A percentile compares a stretch with the other conserved stretches of the same genome.
These are phyloP conservation scores for Tritrichomonas foetus DNA, from an alignment of 208 protist species.

Conservation along the genomic window DNA sequence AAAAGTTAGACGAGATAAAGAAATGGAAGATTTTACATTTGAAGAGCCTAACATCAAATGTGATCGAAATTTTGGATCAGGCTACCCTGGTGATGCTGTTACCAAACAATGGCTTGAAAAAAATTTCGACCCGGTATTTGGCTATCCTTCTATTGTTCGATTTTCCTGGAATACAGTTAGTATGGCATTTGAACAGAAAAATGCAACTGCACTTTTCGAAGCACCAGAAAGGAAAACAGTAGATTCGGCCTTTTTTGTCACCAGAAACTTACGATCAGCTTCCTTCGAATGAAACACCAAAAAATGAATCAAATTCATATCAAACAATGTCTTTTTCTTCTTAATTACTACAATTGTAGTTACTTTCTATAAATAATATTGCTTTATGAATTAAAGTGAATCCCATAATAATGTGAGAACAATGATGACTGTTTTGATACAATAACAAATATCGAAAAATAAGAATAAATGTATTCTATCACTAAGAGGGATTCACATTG, in stretches of 20 bases:
- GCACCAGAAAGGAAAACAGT: background rate
- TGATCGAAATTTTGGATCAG: background rate
- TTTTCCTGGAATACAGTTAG: constrained; percentile 47
- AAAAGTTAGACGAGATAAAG: constrained; percentile 40
- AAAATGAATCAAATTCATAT: too few species aligned
- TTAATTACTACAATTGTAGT: too few species aligned
- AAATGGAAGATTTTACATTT: background rate
- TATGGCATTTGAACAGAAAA: background rate
- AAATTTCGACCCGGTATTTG: constrained; percentile 48
- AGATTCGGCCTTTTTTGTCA: background rate
- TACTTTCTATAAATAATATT: too few species aligned
- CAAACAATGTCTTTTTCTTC: too few species aligned
- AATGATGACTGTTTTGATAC: too few species aligned
- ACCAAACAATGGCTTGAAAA: constrained; percentile 45
- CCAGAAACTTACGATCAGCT: background rate
- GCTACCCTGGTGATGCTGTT: constrained; percentile 40
- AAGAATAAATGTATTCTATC: too few species aligned
- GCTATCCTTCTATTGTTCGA: constrained; percentile 47
- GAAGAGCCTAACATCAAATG: background rate
- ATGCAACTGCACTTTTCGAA: background rate
- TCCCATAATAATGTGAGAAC: too few species aligned
- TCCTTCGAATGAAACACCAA: too few species aligned
- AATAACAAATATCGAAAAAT: too few species aligned
- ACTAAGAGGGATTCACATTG: too few species aligned
- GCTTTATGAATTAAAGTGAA: too few species aligned